Evolutionary conservation across 768 basidiomycete species (phyloP), one percentile per base, ranked within the genome.

Genomic region (Scleroderma citrinum): DNA sequence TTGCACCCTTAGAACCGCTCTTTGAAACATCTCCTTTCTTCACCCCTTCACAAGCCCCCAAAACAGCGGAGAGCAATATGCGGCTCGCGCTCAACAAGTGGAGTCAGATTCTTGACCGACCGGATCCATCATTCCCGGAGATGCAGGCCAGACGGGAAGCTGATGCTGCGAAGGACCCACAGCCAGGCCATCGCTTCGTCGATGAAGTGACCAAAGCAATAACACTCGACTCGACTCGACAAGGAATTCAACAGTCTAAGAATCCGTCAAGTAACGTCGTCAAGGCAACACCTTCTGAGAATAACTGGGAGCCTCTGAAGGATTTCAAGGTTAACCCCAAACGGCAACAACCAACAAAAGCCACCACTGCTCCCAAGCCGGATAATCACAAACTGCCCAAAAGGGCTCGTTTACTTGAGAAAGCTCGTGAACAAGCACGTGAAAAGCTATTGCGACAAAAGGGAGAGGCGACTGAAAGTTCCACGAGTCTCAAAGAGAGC

Each of bases 21-120:
- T 53, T 67, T 30, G 47, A 51, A 2, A 56, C 63, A 36, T 66
- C 65, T 29, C 65, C 65, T 16, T 66, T 61, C 48, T 48, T 47
- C 14, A 50, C 50, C 14, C 52, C 56, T 6, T 34, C 54, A 5
- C 54, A 21, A 23, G 59, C 61, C 2, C 54, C 12, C 1, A 45
- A 43, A 3, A 42, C 47, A 19, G 11, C 55, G 38, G 65, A 65
- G 35, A 61, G 42, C 31, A 48, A 61, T 20, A 66, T 66, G 67
- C 67, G 65, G 1, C 52, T 65, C 46, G 54, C 63, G 12, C 35
- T 66, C n/a, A 61, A 67, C 17, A 66, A 66, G 26, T 66, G 65
- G 65, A 65, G 65, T 31, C 65, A 66, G 39, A 65, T 66, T 43
- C 52, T 67, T 30, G 60, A 55, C 19, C 50, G 65, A 17, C 55